phyloP scores from a whole-genome alignment of 192 early-diverging fungal genomes.

The Spinellus fusiger region DNA sequence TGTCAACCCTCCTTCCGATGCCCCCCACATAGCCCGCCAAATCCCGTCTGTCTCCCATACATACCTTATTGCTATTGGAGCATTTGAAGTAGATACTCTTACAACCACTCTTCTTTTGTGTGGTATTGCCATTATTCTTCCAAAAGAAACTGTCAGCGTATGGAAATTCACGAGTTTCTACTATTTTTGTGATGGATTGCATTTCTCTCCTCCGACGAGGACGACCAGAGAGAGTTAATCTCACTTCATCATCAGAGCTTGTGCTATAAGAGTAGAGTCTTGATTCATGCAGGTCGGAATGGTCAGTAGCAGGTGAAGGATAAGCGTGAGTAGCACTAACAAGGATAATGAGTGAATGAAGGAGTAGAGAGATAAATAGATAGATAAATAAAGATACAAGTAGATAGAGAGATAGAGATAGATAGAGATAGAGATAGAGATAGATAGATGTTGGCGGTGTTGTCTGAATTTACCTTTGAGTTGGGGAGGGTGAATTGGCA shows the following conservation, averaged over 20 bases:
- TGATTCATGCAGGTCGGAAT: not conserved
- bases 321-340: constrained; percentile 1
- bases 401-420: no score
- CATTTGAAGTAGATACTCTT: constrained; percentile 60
- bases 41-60: constrained; percentile 16
- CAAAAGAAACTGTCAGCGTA: constrained; percentile 47
- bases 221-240: not conserved
- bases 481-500: no score
- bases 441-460: no score
- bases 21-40: constrained; percentile 9
- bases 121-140: constrained; percentile 58
- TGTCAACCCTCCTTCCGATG: not conserved
- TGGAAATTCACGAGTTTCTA: constrained; percentile 46
- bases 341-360: no score
- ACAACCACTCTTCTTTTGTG: constrained; percentile 49
- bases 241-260: not conserved
- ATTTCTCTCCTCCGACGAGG: constrained; percentile 54
- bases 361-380: no score
- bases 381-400: no score
- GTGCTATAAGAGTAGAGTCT: not conserved
- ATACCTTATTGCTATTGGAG: constrained; percentile 48
- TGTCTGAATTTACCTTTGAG: no score
- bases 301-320: constrained; percentile 13
- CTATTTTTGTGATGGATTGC: constrained; percentile 54
- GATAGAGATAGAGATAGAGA: no score